Percentiles rank a stretch among this genome's conserved stretches.
phyloP scores from a whole-genome alignment of 306 rosid species.

The Rosa lucieae region DNA sequence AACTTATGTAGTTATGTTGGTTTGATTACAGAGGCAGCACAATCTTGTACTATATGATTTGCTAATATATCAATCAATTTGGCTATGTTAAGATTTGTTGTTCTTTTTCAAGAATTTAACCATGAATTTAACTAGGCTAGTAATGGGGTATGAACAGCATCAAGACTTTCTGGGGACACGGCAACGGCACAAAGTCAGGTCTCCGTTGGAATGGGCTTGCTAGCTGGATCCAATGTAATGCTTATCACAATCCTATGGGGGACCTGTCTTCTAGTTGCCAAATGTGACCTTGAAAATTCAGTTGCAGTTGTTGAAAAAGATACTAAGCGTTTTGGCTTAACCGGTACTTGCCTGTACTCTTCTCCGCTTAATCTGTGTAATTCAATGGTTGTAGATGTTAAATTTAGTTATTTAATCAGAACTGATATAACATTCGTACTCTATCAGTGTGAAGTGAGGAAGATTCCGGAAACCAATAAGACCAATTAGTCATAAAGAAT shows the following conservation, averaged over 20 bases:
- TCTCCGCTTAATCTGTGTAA: background rate
- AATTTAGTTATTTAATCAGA: background rate
- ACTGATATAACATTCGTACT: background rate
- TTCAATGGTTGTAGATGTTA: background rate
- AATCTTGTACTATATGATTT: background rate
- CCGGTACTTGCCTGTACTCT: constrained; percentile 34
- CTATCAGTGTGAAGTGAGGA: background rate
- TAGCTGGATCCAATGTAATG: constrained; percentile 71
- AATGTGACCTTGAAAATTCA: constrained; percentile 61
- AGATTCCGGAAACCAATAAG: background rate
- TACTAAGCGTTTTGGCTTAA: constrained; percentile 47
- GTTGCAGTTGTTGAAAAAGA: constrained; percentile 55
- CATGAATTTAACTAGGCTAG: background rate
- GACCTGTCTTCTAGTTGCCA: constrained; percentile 62
- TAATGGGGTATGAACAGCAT: constrained; percentile 33
- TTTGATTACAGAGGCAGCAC: background rate
- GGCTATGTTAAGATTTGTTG: background rate
- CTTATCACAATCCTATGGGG: constrained; percentile 79
- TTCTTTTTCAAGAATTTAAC: background rate
- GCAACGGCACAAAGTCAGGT: constrained; percentile 75
- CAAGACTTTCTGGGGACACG: constrained; percentile 63
- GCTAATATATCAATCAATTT: background rate
- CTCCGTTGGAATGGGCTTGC: constrained; percentile 74
- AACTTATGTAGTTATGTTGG: background rate
- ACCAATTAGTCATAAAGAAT: background rate